Conservation (phyloP, 1,139 yeast genomes). For the Pichia sp. region DNA sequence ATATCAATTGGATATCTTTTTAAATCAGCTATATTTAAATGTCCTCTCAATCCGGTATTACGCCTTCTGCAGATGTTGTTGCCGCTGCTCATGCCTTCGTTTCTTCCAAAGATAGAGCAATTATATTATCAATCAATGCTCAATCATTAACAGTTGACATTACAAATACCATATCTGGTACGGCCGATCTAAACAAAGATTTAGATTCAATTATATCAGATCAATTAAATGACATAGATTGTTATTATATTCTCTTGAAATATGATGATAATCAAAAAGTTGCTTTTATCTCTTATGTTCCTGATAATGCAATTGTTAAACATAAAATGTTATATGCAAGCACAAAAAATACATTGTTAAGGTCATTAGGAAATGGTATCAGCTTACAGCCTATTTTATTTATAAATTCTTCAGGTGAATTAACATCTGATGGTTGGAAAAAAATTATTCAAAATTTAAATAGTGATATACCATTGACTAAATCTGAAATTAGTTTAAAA, state of each 20-base stretch:
- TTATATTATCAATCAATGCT: constrained; percentile 33
- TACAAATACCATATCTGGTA: background rate
- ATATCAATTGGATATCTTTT: background rate
- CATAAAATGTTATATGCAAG: constrained; percentile 93
- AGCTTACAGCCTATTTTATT: constrained; percentile 43
- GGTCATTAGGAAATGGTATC: constrained; percentile 55
- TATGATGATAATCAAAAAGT: constrained; percentile 25
- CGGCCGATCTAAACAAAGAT: constrained; percentile 30
- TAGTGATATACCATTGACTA: constrained; percentile 46
- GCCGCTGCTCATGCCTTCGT: constrained; percentile 37
- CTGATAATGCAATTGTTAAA: constrained; percentile 77
- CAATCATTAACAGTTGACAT: constrained; percentile 27
- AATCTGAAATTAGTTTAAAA: constrained; percentile 49
- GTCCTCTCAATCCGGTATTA: constrained; percentile 35
- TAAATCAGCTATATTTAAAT: constrained; percentile 9
- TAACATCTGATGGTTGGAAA: constrained; percentile 45
- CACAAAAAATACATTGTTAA: constrained; percentile 66
- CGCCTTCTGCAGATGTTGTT: constrained; percentile 36
- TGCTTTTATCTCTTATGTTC: constrained; percentile 75
- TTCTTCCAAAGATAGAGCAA: constrained; percentile 26
- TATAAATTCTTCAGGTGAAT: constrained; percentile 58
- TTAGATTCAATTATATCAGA: constrained; percentile 31
- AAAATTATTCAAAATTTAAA: constrained; percentile 33
- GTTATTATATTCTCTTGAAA: constrained; percentile 54
- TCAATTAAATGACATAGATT: constrained; percentile 41